These are phyloP conservation scores for Globisporangium nagaii DNA, from an alignment of 352 stramenopile species.

Conservation along the genomic window DNA sequence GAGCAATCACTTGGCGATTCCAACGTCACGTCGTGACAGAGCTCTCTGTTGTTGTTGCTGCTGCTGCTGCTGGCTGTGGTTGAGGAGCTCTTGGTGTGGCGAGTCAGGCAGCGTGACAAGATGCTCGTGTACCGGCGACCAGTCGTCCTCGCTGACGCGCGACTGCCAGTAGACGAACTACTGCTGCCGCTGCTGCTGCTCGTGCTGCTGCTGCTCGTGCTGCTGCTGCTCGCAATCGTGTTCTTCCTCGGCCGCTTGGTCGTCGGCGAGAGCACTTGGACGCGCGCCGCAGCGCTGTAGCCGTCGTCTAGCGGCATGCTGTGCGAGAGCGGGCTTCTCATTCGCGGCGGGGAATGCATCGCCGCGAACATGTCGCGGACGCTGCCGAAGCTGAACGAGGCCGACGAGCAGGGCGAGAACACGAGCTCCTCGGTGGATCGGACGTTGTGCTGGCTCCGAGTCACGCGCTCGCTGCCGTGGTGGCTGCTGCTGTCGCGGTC, in stretches of 20 bases:
- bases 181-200: neutral
- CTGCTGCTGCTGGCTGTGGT: neutral
- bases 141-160: neutral
- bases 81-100: constrained; percentile 3
- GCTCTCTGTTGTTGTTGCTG: neutral
- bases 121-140: constrained; percentile 10
- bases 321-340: neutral
- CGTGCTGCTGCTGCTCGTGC: neutral
- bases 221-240: neutral
- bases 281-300: neutral
- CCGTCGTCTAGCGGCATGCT: neutral
- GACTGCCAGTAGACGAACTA: neutral
- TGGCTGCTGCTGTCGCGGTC: too few relatives aligned
- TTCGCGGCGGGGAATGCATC: constrained; percentile 3
- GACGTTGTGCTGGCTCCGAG: too few relatives aligned
- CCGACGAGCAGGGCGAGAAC: constrained; percentile 5
- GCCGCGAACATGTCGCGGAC: constrained; percentile 6
- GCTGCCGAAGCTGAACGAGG: constrained; percentile 14
- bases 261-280: constrained; percentile 8
- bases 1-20: constrained; percentile 1
- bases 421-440: too few relatives aligned
- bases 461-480: too few relatives aligned
- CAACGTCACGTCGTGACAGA: neutral
- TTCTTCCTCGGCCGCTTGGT: constrained; percentile 8
- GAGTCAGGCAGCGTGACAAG: constrained; percentile 6